Percentiles rank a stretch among this genome's conserved stretches.
Evolutionary conservation across 1,284 basidiomycete species (phyloP).

Genomic region (Uromyces viciae-fabae): DNA sequence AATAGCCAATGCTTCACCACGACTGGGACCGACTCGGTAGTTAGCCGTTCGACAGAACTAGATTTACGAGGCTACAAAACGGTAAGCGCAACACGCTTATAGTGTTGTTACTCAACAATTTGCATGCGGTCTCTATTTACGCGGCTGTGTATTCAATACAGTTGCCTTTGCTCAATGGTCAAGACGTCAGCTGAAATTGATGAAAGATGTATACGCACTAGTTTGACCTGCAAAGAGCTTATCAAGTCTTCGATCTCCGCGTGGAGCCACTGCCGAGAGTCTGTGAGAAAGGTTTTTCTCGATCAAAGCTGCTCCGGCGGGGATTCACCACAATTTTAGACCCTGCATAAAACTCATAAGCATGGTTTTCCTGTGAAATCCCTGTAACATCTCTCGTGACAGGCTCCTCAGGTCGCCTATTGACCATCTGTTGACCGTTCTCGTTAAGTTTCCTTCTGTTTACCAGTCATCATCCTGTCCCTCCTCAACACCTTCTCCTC

Average conservation of each 20-base stretch:
- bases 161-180: background rate
- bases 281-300: too few relatives aligned
- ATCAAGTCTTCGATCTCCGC: too few relatives aligned
- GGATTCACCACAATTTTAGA: too few relatives aligned
- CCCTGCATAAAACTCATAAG: too few relatives aligned
- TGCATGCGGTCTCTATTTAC: background rate
- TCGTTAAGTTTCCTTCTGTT: background rate
- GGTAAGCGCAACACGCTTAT: too few relatives aligned
- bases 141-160: background rate
- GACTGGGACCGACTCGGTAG: slow-evolving; percentile 8
- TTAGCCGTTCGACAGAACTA: background rate
- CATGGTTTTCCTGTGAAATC: too few relatives aligned
- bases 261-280: too few relatives aligned
- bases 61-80: background rate
- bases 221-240: too few relatives aligned
- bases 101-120: background rate
- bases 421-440: background rate
- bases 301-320: too few relatives aligned
- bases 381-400: too few relatives aligned
- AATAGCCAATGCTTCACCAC: slow-evolving; percentile 15
- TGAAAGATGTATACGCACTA: background rate
- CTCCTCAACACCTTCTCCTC: background rate
- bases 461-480: background rate
- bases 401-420: background rate
- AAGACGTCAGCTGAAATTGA: background rate